A percentile compares a stretch with the other conserved stretches of the same genome.
These are phyloP conservation scores for Colletotrichum liriopes DNA, from an alignment of 2,329 filamentous ascomycete species.

Conservation along the genomic window DNA sequence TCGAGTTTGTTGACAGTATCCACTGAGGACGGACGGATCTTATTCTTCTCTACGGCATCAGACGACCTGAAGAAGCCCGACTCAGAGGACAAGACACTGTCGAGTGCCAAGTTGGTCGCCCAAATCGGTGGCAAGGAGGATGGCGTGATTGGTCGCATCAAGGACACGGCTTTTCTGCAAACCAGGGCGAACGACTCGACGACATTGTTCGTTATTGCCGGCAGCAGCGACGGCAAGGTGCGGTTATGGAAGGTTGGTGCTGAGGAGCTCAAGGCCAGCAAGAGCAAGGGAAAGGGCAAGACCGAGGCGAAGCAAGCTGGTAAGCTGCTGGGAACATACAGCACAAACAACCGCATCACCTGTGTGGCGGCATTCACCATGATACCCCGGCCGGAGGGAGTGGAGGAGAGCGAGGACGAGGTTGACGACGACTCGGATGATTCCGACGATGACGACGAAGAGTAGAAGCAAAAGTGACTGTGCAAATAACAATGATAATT, in stretches of 20 bases:
- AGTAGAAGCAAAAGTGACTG: slow-evolving; percentile 43
- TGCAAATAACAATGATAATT: slow-evolving; percentile 15
- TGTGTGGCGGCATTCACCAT: slow-evolving; percentile 91
- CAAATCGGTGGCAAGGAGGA: slow-evolving; percentile 82
- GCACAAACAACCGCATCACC: slow-evolving; percentile 91
- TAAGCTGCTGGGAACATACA: slow-evolving; percentile 80
- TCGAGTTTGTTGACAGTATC: slow-evolving; percentile 79
- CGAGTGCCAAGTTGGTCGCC: slow-evolving; percentile 78
- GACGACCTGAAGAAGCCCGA: slow-evolving; percentile 59
- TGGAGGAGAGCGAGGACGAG: slow-evolving; percentile 72
- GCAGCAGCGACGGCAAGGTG: slow-evolving; percentile 88
- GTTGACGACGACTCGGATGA: slow-evolving; percentile 60
- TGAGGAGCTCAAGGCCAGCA: slow-evolving; percentile 57
- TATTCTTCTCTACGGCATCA: slow-evolving; percentile 83
- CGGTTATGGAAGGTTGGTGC: slow-evolving; percentile 78
- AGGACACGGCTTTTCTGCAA: slow-evolving; percentile 84
- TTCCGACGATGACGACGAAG: slow-evolving; percentile 55
- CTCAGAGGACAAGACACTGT: slow-evolving; percentile 55
- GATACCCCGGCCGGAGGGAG: slow-evolving; percentile 76
- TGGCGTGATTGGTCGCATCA: slow-evolving; percentile 81
- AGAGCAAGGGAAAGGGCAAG: slow-evolving; percentile 47
- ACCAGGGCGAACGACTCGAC: slow-evolving; percentile 55
- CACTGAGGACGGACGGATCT: slow-evolving; percentile 90
- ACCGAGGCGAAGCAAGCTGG: slow-evolving; percentile 64
- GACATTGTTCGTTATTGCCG: slow-evolving; percentile 76